These are phyloP conservation scores for Tricholoma hemisulphureum DNA, from an alignment of 768 basidiomycete genomes.

Conservation along the genomic window DNA sequence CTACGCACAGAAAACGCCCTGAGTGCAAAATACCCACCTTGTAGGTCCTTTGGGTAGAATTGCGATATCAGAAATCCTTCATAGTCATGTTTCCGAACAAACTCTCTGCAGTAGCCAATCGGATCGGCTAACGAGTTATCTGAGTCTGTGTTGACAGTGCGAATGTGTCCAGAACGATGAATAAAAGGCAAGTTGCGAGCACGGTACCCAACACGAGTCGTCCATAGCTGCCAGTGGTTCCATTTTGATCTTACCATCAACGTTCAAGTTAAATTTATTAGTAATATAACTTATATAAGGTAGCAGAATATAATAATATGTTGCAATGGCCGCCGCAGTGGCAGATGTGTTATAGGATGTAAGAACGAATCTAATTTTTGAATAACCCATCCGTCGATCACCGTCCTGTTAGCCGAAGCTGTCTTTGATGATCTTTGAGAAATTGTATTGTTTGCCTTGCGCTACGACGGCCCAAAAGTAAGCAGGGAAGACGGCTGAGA, in stretches of 20 bases:
- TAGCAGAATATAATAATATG: too few relatives aligned
- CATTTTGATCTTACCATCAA: not conserved
- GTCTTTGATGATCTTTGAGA: not conserved
- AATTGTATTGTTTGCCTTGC: not conserved
- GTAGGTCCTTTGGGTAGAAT: slow-evolving; percentile 66
- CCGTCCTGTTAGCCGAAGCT: not conserved
- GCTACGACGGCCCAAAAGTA: not conserved
- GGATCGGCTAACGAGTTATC: slow-evolving; percentile 36
- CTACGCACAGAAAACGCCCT: slow-evolving; percentile 79
- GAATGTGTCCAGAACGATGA: not conserved
- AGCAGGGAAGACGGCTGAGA: not conserved
- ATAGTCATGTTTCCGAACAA: slow-evolving; percentile 80
- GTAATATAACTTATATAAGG: too few relatives aligned
- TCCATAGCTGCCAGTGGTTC: not conserved
- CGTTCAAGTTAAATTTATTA: too few relatives aligned
- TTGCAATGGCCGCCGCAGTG: too few relatives aligned
- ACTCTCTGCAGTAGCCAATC: slow-evolving; percentile 61
- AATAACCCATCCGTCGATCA: too few relatives aligned
- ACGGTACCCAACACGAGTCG: not conserved
- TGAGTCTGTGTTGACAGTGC: slow-evolving; percentile 1
- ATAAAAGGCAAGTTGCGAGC: not conserved
- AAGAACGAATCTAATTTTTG: too few relatives aligned
- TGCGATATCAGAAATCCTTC: slow-evolving; percentile 72
- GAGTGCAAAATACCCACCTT: slow-evolving; percentile 71
- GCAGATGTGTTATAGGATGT: too few relatives aligned